phyloP scores from a whole-genome alignment of 208 protist species.

The Leishmania guyanensis region DNA sequence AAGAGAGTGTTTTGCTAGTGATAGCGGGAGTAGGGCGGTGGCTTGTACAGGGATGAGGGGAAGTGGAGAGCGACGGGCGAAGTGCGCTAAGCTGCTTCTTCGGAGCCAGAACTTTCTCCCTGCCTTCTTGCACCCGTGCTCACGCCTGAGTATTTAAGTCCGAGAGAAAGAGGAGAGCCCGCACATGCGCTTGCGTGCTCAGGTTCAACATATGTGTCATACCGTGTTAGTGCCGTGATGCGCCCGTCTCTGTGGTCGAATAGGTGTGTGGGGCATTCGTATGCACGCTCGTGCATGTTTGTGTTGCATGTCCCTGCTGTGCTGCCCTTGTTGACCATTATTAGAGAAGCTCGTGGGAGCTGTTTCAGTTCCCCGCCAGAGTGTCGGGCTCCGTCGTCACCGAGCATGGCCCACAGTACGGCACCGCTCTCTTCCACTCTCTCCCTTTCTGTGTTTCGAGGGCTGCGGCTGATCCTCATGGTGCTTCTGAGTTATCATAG shows the following conservation, averaged over 20 bases:
- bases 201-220: background rate
- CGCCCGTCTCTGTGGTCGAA: background rate
- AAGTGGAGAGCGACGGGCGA: background rate
- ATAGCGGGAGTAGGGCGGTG: background rate
- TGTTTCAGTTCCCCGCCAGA: background rate
- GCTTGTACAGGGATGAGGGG: background rate
- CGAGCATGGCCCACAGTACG: background rate
- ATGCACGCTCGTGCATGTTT: background rate
- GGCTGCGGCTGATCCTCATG: background rate
- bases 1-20: background rate
- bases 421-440: background rate
- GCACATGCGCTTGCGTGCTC: background rate
- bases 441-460: background rate
- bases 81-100: background rate
- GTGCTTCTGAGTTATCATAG: background rate
- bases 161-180: background rate
- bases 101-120: background rate
- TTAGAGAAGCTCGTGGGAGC: background rate
- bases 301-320: background rate
- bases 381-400: background rate
- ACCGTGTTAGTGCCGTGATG: background rate
- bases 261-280: background rate
- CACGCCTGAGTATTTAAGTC: background rate
- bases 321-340: background rate
- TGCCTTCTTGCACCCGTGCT: background rate